Evolutionary conservation across 225 moss, liverwort and hornwort species (phyloP), one percentile per base, ranked within the genome.

Genomic region (Marchantia paleacea): DNA sequence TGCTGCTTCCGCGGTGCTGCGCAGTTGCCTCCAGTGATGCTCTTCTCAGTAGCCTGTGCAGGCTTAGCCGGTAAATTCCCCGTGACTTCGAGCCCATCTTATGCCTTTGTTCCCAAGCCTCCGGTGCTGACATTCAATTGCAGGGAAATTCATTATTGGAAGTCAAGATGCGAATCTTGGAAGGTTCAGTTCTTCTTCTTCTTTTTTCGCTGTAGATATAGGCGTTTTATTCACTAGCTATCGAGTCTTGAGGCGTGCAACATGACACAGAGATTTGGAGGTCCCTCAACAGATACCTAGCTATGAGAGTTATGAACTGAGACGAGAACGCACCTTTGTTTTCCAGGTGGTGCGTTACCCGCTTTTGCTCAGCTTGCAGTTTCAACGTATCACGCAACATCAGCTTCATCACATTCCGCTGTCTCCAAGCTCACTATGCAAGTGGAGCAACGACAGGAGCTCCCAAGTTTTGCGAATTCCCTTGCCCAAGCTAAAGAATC

Each of bases 331-430:
- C 29, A 30, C 62, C 28, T n/a, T 39, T 60, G 55, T 76, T 55
- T 67, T 88, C 81, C 87, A 99, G 97, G 97, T 30, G 97, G 95
- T 78, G 85, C 94, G 75, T 87, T 95, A 77, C 93, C 97, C 81
- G 95, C 92, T 68, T 90, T 99, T 88, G 97, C 97, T 64, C 97
- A 99, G 78, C 85, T 99, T 83, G 90, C 92, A 13, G 97, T 95
- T 16, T 99, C 97, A 75, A 95, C 95, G 51, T 99, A 95, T 83
- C 93, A 99, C 68, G 79, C 90, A 64, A 92, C 97, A n/a, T 89
- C 88, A 79, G 95, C 97, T 68, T 91, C 97, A 77, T 95, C 97
- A 54, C 94, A 99, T 87, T 78, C 97, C 54, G 89, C 95, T 52
- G 83, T 99, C 82, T 99, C 97, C 75, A 82, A 81, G 78, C 65